Evolutionary conservation across 495 filamentous ascomycete genomes (phyloP).

Genomic region (Echria macrotheca): DNA sequence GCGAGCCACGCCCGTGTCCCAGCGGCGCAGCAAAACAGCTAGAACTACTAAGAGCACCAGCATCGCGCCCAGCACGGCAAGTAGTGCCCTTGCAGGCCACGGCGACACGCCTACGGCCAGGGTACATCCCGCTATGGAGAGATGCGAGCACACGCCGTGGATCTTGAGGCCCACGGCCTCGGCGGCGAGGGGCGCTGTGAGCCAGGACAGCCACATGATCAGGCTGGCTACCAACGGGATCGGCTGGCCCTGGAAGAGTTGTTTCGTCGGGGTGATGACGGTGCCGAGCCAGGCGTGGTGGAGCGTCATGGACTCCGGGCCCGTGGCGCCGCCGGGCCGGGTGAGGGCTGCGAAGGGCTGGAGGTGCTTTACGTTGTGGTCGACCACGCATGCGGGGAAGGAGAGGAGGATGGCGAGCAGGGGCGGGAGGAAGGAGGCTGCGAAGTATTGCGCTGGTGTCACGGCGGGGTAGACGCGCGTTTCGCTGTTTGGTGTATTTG

Average conservation of each 20-base stretch:
- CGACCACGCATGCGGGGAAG: slow-evolving; percentile 24
- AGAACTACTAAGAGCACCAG: slow-evolving; percentile 2
- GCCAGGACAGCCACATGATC: slow-evolving; percentile 8
- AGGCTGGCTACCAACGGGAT: slow-evolving; percentile 3
- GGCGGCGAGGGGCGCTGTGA: slow-evolving; percentile 7
- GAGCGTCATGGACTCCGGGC: slow-evolving; percentile 21
- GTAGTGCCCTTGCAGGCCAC: slow-evolving; percentile 18
- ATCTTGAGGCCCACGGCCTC: slow-evolving; percentile 11
- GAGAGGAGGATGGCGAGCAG: slow-evolving; percentile 25
- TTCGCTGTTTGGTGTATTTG: background rate
- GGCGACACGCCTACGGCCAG: slow-evolving; percentile 13
- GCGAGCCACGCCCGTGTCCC: slow-evolving; percentile 25
- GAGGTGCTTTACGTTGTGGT: slow-evolving; percentile 28
- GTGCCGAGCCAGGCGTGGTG: background rate
- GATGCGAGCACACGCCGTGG: slow-evolving; percentile 8
- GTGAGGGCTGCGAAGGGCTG: slow-evolving; percentile 25
- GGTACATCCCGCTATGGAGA: slow-evolving; percentile 7
- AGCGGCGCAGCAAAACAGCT: slow-evolving; percentile 20
- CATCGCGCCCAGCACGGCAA: slow-evolving; percentile 18
- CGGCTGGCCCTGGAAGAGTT: slow-evolving; percentile 3
- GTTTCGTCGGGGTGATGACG: slow-evolving; percentile 1
- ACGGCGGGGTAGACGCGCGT: slow-evolving; percentile 10
- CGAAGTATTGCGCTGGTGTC: slow-evolving; percentile 24
- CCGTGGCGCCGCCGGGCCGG: slow-evolving; percentile 17
- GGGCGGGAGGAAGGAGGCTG: slow-evolving; percentile 30